Evolutionary conservation across 2,329 filamentous ascomycete species (phyloP).

Genomic region (Ceratocystiopsis sp.): DNA sequence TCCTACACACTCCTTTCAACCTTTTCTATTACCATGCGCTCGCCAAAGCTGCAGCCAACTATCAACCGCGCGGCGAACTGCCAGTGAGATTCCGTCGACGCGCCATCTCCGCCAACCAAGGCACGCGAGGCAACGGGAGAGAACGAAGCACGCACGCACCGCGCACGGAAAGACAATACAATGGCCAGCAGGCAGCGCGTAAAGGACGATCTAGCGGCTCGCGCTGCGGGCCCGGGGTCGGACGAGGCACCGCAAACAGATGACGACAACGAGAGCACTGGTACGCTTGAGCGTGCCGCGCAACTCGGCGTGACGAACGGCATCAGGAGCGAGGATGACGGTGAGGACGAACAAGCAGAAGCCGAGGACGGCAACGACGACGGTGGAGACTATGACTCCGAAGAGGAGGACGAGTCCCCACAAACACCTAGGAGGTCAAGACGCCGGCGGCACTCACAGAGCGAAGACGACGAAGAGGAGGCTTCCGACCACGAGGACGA

Average conservation of each 20-base stretch:
- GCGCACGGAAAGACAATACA: not conserved
- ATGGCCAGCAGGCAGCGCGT: slow-evolving; percentile 37
- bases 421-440: slow-evolving; percentile 14
- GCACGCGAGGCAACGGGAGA: not conserved
- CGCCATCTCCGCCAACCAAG: not conserved
- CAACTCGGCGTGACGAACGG: slow-evolving; percentile 15
- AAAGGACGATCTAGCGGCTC: slow-evolving; percentile 41
- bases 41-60: slow-evolving; percentile 1
- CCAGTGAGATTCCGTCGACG: too few relatives aligned
- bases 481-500: slow-evolving; percentile 19
- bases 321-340: slow-evolving; percentile 12
- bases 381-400: slow-evolving; percentile 22
- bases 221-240: slow-evolving; percentile 33
- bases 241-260: slow-evolving; percentile 13
- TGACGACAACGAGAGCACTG: slow-evolving; percentile 16
- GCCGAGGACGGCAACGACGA: slow-evolving; percentile 20
- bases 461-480: slow-evolving; percentile 14
- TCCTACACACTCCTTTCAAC: not conserved
- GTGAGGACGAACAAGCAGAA: not conserved
- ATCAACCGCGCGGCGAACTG: not conserved
- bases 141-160: not conserved
- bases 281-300: slow-evolving; percentile 11
- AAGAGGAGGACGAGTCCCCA: slow-evolving; percentile 14
- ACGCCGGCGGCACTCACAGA: slow-evolving; percentile 8
- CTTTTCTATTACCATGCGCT: slow-evolving; percentile 6